Conservation (phyloP, 177 flowering plant genomes). For the Vitis hybrid region DNA sequence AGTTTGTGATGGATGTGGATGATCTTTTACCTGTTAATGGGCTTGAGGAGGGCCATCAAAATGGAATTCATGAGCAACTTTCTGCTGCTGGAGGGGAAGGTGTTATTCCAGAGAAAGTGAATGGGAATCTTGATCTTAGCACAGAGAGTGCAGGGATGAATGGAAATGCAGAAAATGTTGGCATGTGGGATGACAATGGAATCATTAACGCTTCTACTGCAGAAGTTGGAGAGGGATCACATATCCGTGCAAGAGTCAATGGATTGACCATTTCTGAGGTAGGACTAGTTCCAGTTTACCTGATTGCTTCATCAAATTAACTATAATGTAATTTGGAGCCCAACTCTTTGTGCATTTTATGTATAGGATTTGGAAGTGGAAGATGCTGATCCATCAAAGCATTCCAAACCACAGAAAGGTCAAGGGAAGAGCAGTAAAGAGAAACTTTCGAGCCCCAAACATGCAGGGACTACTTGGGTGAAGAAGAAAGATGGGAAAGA, state of each 20-base stretch:
- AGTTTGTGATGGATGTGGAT: slow-evolving; percentile 38
- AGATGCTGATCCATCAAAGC: slow-evolving; percentile 17
- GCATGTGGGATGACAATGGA: slow-evolving; percentile 21
- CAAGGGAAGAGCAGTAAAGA: slow-evolving; percentile 30
- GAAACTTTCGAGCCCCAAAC: slow-evolving; percentile 29
- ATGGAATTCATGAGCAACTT: slow-evolving; percentile 29
- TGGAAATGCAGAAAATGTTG: slow-evolving; percentile 19
- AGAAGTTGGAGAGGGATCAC: slow-evolving; percentile 19
- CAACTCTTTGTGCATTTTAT: background rate
- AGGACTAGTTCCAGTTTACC: background rate
- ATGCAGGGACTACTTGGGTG: slow-evolving; percentile 19
- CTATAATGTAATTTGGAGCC: background rate
- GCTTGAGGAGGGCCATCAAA: slow-evolving; percentile 26
- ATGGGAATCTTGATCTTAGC: slow-evolving; percentile 14
- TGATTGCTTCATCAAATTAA: slow-evolving; percentile 2
- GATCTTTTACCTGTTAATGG: slow-evolving; percentile 20
- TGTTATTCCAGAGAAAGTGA: slow-evolving; percentile 11
- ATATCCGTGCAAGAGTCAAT: slow-evolving; percentile 21
- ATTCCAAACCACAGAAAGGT: slow-evolving; percentile 24
- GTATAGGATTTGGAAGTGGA: slow-evolving; percentile 33
- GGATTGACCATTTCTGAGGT: slow-evolving; percentile 29
- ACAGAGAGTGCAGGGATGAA: slow-evolving; percentile 16
- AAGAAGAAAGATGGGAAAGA: slow-evolving; percentile 45
- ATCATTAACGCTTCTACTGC: slow-evolving; percentile 11
- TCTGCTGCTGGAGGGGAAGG: slow-evolving; percentile 14